Evolutionary conservation across 1,139 yeast species (phyloP), one percentile per base, ranked within the genome.

Genomic region (Kurtzmaniella quercitrusa): DNA sequence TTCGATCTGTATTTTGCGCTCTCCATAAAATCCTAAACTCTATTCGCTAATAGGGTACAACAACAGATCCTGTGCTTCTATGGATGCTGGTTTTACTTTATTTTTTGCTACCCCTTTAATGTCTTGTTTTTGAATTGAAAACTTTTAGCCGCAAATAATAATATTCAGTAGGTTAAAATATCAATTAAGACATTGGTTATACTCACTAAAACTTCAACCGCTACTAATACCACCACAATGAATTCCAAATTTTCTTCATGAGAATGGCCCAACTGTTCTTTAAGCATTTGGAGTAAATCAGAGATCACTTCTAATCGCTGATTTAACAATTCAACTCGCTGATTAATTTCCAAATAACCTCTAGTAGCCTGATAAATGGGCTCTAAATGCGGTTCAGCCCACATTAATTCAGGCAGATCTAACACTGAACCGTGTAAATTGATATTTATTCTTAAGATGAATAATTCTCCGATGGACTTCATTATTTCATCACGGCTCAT

Each of bases 331-430:
- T 88, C 85, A 1, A 89, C 98, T 41, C 98, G 71, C 64, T 91
- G 98, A 60, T 89, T 89, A 52, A 93, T 91, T 57, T 91, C 98
- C 50, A 91, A 66, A 60, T 93, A 93, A 0, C 97, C 96, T 58
- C 98, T 78, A 2, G 95, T 88, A 0, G 98, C 97, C 61, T 89
- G 97, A 62, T 93, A 93, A 44, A 91, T 89, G 1, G 98, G 98
- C 60, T 93, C 98, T 46, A 93, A 70, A 56, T 91, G 96, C 1
- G 98, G 98, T 58, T 93, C 98, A 0, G 96, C 83, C 98, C 98
- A 93, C 96, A 93, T 89, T 45, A 93, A 78, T 60, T 93, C 98
- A 0, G 98, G 98, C 1, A 96, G 87, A 60, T 93, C 98, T 49
- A 93, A 68, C 18, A 93, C 94, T 2, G 97, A 88, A 1, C 98